These are phyloP conservation scores for Coemansia sp. DNA, from an alignment of 192 early-diverging fungal genomes.

Conservation along the genomic window DNA sequence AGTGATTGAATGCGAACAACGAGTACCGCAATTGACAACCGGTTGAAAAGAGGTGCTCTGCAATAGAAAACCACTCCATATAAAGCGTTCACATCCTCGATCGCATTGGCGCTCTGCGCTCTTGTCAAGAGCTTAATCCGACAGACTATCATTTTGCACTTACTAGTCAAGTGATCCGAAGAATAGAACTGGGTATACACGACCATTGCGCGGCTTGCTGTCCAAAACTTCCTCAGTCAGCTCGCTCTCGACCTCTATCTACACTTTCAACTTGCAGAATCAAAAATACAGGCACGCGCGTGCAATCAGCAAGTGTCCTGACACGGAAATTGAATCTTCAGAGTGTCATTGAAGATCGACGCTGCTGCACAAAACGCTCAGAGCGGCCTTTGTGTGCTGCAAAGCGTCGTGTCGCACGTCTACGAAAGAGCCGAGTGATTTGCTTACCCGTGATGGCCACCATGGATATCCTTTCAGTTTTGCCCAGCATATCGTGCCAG, in stretches of 20 bases:
- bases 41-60: background rate
- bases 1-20: background rate
- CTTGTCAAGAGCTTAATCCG: background rate
- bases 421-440: background rate
- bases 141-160: conserved; percentile 18
- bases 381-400: background rate
- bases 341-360: conserved; percentile 1
- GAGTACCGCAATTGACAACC: background rate
- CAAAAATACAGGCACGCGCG: background rate
- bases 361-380: conserved; percentile 1
- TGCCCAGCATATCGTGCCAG: conserved; percentile 57
- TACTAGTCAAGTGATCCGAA: conserved; percentile 60
- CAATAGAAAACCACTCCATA: background rate
- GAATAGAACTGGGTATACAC: conserved; percentile 54
- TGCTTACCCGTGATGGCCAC: conserved; percentile 57
- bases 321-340: background rate
- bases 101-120: background rate
- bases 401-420: background rate
- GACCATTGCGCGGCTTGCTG: conserved; percentile 54
- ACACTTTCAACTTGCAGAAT: conserved; percentile 15
- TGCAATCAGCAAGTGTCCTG: conserved; percentile 4
- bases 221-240: conserved; percentile 46
- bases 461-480: conserved; percentile 58
- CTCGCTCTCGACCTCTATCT: conserved; percentile 48
- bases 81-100: background rate